Percentiles rank a stretch among this genome's conserved stretches.
Conservation (phyloP, 306 rosid genomes). For the Dryas drummondii region DNA sequence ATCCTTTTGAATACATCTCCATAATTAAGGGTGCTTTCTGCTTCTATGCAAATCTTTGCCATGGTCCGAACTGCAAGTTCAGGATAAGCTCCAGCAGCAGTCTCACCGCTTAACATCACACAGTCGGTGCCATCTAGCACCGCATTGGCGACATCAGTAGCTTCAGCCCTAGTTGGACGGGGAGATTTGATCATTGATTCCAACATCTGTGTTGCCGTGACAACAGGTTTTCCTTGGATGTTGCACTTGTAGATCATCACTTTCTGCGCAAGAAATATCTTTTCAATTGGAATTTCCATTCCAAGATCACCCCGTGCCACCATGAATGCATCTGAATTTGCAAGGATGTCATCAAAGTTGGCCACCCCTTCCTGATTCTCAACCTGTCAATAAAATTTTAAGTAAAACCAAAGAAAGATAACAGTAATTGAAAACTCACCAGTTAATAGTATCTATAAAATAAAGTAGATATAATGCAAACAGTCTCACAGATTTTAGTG, state of each 20-base stretch:
- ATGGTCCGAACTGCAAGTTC: slow-evolving; percentile 77
- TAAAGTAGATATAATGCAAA: slow-evolving; percentile 1
- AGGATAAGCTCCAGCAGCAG: slow-evolving; percentile 94
- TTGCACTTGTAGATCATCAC: slow-evolving; percentile 99
- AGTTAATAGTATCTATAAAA: slow-evolving; percentile 7
- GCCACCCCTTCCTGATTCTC: slow-evolving; percentile 99
- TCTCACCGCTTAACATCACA: slow-evolving; percentile 93
- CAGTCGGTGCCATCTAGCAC: slow-evolving; percentile 94
- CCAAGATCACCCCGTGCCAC: slow-evolving; percentile 99
- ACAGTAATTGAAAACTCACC: slow-evolving; percentile 13
- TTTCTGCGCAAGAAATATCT: slow-evolving; percentile 96
- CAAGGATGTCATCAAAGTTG: slow-evolving; percentile 92
- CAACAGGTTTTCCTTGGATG: slow-evolving; percentile 98
- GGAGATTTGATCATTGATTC: slow-evolving; percentile 83
- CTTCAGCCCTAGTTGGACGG: slow-evolving; percentile 76
- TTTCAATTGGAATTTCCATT: slow-evolving; percentile 98
- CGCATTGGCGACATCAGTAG: slow-evolving; percentile 84
- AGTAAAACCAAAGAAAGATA: slow-evolving; percentile 1
- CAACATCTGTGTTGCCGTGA: slow-evolving; percentile 96
- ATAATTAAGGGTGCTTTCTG: slow-evolving; percentile 75
- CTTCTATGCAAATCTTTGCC: slow-evolving; percentile 83
- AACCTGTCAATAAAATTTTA: slow-evolving; percentile 54
- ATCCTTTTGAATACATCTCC: slow-evolving; percentile 80
- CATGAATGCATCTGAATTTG: slow-evolving; percentile 96
- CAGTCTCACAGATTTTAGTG: slow-evolving; percentile 7